Evolutionary conservation across 768 basidiomycete genomes (phyloP), one percentile per base, ranked within the genome.

Genomic region (Termitomyces heimii): DNA sequence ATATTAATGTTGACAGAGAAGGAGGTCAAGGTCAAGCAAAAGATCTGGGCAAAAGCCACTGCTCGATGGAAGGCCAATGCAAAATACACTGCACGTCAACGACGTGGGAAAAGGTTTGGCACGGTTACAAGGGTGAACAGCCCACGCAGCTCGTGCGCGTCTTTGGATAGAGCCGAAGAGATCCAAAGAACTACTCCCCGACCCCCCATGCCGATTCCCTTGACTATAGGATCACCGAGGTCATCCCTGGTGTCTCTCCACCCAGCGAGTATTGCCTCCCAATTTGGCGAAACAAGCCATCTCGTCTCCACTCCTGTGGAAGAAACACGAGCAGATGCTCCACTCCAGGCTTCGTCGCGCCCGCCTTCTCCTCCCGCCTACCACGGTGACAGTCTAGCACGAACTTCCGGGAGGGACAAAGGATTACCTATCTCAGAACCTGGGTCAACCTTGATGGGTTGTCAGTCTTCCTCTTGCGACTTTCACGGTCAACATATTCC

Each of bases 21-120:
- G 58, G 81, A 83, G 47, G 67, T 70, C 8, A 80, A 75, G 53
- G 66, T 67, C 5, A 81, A 81, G 59, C 80, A 85, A 67, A 82
- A 80, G 62, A 63, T 84, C 48, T 89, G 86, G 87, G 77, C 79
- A 0, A 77, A 72, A 58, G 87, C 88, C 2, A 83, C 81, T 1
- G 83, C 82, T 8, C 78, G 85, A 44, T 92, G 89, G 89, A 83
- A 76, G 60, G 81, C 80, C 3, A 83, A 84, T 53, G 77, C 82
- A 10, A 81, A 82, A 28, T 75, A 81, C 56, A 72, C 81, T n/a
- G 82, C 82, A 8, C 80, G 86, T 37, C 81, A 83, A 49, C 76
- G 89, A 55, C 71, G 80, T 57, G 77, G 79, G 34, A 77, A 72
- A 57, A 76, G 77, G 14, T 56, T 61, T n/a, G 63, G 55, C 40